Evolutionary conservation across 257 asterid genomes (phyloP), one percentile per base, ranked within the genome.

Genomic region (Nicotiana tabacum): DNA sequence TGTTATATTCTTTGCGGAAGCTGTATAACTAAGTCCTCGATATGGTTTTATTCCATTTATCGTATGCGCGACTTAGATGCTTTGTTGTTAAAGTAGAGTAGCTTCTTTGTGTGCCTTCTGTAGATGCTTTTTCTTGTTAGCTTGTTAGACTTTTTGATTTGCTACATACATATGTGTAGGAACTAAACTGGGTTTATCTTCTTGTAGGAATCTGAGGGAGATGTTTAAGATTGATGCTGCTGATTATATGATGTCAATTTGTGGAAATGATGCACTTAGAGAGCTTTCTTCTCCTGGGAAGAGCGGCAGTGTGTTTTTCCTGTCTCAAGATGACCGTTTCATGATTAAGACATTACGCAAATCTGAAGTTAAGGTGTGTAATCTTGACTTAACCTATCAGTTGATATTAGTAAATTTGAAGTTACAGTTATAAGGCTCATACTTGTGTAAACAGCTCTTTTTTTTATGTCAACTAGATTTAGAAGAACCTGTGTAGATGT

Each of bases 201-300:
- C 58, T 48, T 84, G 68, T 83, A 96, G 99, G 94, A 88, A 93
- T 86, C 90, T 96, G 90, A 93, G 99, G 85, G 98, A 94, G 84
- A 87, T 96, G 97, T 96, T 96, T 88, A 92, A 90, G 90, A 94
- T 96, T 77, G 98, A 96, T 81, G 93, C 99, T 77, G 99, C 98
- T 9, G 99, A 96, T 85, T 96, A 96, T 89, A 96, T 96, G 99
- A 94, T 96, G 91, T 96, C 99, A 68, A 90, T 96, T 83, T 96
- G 99, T 85, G 98, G 99, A 87, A 93, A 93, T 85, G 99, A 96
- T 89, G 94, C 97, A 74, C 94, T 96, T 62, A 87, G 97, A 83
- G 98, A 96, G 83, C 99, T 96, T 85, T 96, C 99, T 74, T 96
- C 99, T 84, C 99, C 99, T 29, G 99, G 99, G 77, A 96, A 96